Evolutionary conservation across 331 rosid species (phyloP), one percentile per base, ranked within the genome.

Genomic region (Telfairia occidentalis): DNA sequence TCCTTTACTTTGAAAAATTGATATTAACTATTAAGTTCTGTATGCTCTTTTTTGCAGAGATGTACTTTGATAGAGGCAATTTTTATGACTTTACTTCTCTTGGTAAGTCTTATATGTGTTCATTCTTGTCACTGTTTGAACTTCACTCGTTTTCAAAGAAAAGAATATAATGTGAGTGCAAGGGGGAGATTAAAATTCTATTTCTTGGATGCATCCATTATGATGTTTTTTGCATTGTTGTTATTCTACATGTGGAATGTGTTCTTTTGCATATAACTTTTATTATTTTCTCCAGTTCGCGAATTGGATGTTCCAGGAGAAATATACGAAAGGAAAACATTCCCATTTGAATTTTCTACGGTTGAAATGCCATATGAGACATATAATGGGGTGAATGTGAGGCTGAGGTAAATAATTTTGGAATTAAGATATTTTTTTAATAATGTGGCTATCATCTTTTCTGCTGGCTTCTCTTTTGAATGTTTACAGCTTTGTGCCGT

Each of bases 251-350:
- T 76, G 30, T 48, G 53, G 12, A 11, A 19, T 26, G 29, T 43
- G 13, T 43, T 13, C 10, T 32, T 30, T 29, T 32, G 37, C 29
- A 40, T n/a, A 2, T 43, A 16, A 29, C 59, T 7, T 45, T 7
- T 0, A 26, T 42, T 42, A 48, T 61, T 67, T 55, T 77, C 52
- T 60, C 78, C 87, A 88, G 92, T 86, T 29, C 90, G 92, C 3
- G 92, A 88, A 76, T 85, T 88, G 48, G 92, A 88, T 57, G 79
- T 88, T 75, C 92, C 90, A 69, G 90, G 90, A 21, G 87, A 84
- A 46, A 71, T 88, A 55, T 86, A 79, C 69, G 92, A 88, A 77
- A 82, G 76, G 83, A 88, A 88, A 81, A 82, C 79, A 26, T 88
- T 84, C 73, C 73, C 73, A 40, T 66, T 66, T 9, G 73, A 66